A percentile compares a stretch with the other conserved stretches of the same genome.
Evolutionary conservation across 768 basidiomycete genomes (phyloP).

Genomic region (Kondoa subrosea): DNA sequence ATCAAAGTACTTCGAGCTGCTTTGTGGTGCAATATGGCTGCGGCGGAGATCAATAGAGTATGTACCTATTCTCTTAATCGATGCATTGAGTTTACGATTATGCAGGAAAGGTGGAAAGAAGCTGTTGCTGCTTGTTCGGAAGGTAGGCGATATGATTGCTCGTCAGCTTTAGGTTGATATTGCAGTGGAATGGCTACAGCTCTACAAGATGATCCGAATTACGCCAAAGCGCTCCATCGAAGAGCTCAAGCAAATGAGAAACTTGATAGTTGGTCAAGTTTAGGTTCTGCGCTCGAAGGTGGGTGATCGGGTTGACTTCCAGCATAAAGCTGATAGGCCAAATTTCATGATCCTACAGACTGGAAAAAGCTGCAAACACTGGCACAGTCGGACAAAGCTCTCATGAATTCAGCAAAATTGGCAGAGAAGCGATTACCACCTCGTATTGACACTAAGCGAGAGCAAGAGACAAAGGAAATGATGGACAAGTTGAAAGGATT

Average conservation of each 20-base stretch:
- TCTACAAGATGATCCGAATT: conserved; percentile 64
- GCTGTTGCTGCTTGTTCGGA: conserved; percentile 65
- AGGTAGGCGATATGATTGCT: conserved; percentile 36
- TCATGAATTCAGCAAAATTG: conserved; percentile 38
- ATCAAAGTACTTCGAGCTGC: conserved; percentile 19
- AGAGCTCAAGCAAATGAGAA: conserved; percentile 72
- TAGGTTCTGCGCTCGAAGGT: conserved; percentile 75
- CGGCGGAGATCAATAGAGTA: conserved; percentile 24
- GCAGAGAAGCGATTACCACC: conserved; percentile 46
- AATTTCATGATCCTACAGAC: conserved; percentile 39
- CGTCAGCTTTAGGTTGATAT: neutral
- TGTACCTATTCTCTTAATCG: neutral
- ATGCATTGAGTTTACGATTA: neutral
- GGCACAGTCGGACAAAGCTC: conserved; percentile 43
- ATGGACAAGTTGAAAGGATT: conserved; percentile 76
- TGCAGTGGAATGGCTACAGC: conserved; percentile 38
- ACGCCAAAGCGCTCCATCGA: conserved; percentile 73
- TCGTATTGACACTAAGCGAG: conserved; percentile 57
- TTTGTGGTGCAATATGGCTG: conserved; percentile 23
- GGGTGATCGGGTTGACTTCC: conserved; percentile 8
- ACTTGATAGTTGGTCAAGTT: conserved; percentile 63
- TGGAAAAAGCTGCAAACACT: conserved; percentile 55
- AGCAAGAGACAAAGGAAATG: conserved; percentile 80
- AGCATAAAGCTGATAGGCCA: neutral
- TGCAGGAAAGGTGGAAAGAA: conserved; percentile 37